Percentiles rank a stretch among this genome's conserved stretches.
These are phyloP conservation scores for Debaryomycetaceae sp. DNA, from an alignment of 1,139 yeast genomes.

Conservation along the genomic window DNA sequence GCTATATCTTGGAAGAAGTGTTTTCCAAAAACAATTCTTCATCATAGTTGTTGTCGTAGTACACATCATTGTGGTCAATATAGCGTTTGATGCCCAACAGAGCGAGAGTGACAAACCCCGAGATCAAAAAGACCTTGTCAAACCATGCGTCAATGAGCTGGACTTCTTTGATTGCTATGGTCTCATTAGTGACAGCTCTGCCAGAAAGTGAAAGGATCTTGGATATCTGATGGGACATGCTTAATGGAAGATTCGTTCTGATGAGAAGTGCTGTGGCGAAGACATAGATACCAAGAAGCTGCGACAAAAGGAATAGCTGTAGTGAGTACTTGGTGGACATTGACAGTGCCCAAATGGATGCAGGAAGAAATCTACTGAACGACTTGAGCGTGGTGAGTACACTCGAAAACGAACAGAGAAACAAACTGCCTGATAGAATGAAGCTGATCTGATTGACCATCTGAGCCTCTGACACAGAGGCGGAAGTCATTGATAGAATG, in stretches of 20 bases:
- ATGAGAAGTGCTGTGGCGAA: constrained; percentile 77
- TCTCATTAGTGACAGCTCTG: constrained; percentile 20
- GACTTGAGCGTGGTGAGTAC: constrained; percentile 52
- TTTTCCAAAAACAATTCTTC: constrained; percentile 32
- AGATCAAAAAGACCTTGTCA: constrained; percentile 64
- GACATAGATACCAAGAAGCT: constrained; percentile 73
- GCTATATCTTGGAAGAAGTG: not conserved
- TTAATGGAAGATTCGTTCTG: constrained; percentile 68
- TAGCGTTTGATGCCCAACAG: constrained; percentile 32
- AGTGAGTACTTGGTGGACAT: constrained; percentile 29
- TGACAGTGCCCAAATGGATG: constrained; percentile 19
- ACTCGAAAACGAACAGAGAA: constrained; percentile 64
- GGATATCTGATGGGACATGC: constrained; percentile 51
- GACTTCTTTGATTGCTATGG: constrained; percentile 38
- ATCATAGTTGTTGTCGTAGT: constrained; percentile 21
- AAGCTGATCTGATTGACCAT: constrained; percentile 64
- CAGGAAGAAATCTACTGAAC: constrained; percentile 31
- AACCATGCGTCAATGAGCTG: constrained; percentile 75
- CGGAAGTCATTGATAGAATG: constrained; percentile 23
- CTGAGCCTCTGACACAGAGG: constrained; percentile 44
- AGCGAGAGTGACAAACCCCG: constrained; percentile 51
- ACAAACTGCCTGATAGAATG: constrained; percentile 60
- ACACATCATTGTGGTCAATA: constrained; percentile 14
- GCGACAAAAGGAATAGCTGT: constrained; percentile 54
- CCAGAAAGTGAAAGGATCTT: constrained; percentile 40